Evolutionary conservation across 1,139 yeast species (phyloP).

Genomic region (Kodamaea sp.): DNA sequence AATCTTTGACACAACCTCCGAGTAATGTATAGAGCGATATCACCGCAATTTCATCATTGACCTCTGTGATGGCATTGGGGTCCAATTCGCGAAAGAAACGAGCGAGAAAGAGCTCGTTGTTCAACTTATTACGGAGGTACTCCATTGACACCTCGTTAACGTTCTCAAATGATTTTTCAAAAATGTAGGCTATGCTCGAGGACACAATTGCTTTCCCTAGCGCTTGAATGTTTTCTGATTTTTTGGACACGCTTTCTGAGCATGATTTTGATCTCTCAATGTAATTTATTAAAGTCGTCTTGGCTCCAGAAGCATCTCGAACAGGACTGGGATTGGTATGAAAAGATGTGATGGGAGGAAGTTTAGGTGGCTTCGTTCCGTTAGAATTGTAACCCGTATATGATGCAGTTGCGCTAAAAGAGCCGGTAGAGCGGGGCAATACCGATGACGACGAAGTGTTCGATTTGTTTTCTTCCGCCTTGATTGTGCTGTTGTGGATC

Average conservation of each 20-base stretch:
- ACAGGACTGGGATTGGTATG: constrained; percentile 5
- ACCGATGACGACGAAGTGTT: background rate
- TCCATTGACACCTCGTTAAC: constrained; percentile 44
- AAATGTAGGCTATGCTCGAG: constrained; percentile 57
- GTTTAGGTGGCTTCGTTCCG: constrained; percentile 2
- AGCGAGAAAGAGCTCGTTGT: constrained; percentile 44
- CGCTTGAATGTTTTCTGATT: constrained; percentile 49
- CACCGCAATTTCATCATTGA: constrained; percentile 48
- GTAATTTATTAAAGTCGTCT: constrained; percentile 32
- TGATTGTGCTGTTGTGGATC: background rate
- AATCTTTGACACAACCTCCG: constrained; percentile 75
- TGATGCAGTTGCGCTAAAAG: background rate
- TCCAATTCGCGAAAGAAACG: constrained; percentile 54
- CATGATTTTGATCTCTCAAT: constrained; percentile 71
- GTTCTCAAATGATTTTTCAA: constrained; percentile 18
- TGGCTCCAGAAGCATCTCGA: constrained; percentile 21
- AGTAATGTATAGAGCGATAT: constrained; percentile 57
- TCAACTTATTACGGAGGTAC: constrained; percentile 56
- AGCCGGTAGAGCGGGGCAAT: background rate
- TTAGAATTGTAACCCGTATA: background rate
- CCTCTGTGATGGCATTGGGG: constrained; percentile 33
- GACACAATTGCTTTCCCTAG: constrained; percentile 60
- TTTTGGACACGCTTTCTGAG: constrained; percentile 43
- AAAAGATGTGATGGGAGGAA: constrained; percentile 13
- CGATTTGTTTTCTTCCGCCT: background rate